A percentile compares a stretch with the other conserved stretches of the same genome.
Conservation (phyloP, 495 filamentous ascomycete genomes). For the Xylaria castorea region DNA sequence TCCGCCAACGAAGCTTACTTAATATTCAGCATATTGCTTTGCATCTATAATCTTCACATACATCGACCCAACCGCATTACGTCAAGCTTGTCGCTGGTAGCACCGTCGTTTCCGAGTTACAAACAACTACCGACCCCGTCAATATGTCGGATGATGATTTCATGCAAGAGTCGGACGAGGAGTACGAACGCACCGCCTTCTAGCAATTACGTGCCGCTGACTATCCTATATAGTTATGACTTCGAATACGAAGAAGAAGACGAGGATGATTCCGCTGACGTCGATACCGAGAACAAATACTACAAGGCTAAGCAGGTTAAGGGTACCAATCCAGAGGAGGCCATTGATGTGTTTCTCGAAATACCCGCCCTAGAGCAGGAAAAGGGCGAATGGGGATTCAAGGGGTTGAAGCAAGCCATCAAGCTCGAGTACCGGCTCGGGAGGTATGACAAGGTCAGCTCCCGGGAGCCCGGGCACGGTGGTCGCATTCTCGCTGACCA, state of each 20-base stretch:
- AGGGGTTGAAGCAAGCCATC: slow-evolving; percentile 95
- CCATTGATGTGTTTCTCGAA: slow-evolving; percentile 88
- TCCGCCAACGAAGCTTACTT: background rate
- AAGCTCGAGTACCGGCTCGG: slow-evolving; percentile 93
- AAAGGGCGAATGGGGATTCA: slow-evolving; percentile 99
- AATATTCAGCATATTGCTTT: background rate
- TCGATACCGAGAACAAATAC: slow-evolving; percentile 99
- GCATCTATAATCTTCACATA: background rate
- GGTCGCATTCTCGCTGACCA: background rate
- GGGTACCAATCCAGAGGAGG: slow-evolving; percentile 81
- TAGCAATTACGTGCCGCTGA: slow-evolving; percentile 31
- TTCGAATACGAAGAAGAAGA: slow-evolving; percentile 94
- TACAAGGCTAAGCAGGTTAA: slow-evolving; percentile 99
- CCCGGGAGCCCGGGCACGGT: background rate
- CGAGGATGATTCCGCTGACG: slow-evolving; percentile 84
- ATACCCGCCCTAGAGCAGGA: slow-evolving; percentile 82
- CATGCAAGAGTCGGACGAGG: slow-evolving; percentile 97
- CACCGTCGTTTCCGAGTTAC: background rate
- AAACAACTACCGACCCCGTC: slow-evolving; percentile 22
- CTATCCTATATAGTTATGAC: slow-evolving; percentile 69
- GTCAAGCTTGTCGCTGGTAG: background rate
- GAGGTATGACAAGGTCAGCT: slow-evolving; percentile 78
- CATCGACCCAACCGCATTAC: too few species aligned
- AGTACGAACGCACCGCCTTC: slow-evolving; percentile 54
- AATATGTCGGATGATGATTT: slow-evolving; percentile 97